phyloP scores from a whole-genome alignment of 2,329 filamentous ascomycete species.

The Epichloe gansuensis region DNA sequence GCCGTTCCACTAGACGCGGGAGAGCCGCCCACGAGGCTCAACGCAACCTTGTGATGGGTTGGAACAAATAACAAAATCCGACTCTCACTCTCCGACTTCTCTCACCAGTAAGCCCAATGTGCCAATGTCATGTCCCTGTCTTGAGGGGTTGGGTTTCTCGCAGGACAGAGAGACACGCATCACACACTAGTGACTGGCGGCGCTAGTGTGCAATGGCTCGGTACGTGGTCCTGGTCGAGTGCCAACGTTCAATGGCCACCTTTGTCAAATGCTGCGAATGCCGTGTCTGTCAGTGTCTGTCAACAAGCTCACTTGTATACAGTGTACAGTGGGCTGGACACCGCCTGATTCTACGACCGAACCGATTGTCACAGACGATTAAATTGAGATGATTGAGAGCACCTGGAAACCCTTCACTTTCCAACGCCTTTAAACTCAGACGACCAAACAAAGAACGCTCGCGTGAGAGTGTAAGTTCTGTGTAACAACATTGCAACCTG shows the following conservation, averaged over 20 bases:
- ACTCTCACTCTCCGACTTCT: neutral
- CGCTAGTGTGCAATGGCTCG: neutral
- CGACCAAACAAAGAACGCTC: too few relatives aligned
- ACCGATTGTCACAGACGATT: too few relatives aligned
- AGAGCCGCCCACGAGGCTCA: constrained; percentile 6
- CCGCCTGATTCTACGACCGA: neutral
- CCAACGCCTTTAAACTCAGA: too few relatives aligned
- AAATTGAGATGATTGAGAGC: too few relatives aligned
- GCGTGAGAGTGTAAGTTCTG: too few relatives aligned
- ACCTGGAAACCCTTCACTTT: too few relatives aligned
- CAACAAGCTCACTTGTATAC: too few relatives aligned
- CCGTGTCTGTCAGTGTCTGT: too few relatives aligned
- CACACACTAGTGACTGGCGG: neutral
- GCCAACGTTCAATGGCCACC: neutral
- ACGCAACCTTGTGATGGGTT: constrained; percentile 5
- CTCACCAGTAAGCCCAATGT: neutral
- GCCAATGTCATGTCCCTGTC: neutral
- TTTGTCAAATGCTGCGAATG: too few relatives aligned
- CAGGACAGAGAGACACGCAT: neutral
- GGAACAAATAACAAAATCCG: neutral
- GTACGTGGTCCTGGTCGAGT: neutral
- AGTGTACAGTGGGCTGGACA: neutral
- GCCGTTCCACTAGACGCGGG: constrained; percentile 6
- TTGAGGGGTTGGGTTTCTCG: neutral
- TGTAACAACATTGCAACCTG: too few relatives aligned